Conservation (phyloP, 345 rosid genomes). For the Moricandia arvensis region DNA sequence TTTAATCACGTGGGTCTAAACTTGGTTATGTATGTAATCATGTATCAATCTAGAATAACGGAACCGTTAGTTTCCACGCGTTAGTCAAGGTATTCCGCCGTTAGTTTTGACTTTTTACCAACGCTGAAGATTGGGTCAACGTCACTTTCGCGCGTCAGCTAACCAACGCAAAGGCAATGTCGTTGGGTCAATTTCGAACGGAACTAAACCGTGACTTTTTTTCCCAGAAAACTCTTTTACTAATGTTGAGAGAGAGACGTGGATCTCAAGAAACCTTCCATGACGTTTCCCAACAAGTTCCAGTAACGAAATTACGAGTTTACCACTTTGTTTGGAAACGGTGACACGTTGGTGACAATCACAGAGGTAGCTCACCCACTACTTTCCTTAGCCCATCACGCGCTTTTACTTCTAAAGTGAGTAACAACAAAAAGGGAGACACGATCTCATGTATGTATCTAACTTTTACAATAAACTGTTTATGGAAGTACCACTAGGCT, state of each 20-base stretch:
- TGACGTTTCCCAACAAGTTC: constrained; percentile 28
- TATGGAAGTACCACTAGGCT: too few relatives aligned
- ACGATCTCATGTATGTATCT: constrained; percentile 6
- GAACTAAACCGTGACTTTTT: constrained; percentile 11
- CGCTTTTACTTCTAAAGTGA: constrained; percentile 30
- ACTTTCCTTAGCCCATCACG: constrained; percentile 11
- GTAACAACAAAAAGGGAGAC: constrained; percentile 18
- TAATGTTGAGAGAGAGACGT: background rate
- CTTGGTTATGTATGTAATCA: background rate
- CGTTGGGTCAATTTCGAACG: constrained; percentile 21
- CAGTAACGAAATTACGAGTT: background rate
- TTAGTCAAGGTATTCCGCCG: constrained; percentile 13
- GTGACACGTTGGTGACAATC: constrained; percentile 31
- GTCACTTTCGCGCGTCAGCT: constrained; percentile 22
- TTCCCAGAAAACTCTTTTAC: background rate
- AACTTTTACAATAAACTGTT: background rate
- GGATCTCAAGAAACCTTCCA: background rate
- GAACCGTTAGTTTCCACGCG: constrained; percentile 16
- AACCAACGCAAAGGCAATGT: background rate
- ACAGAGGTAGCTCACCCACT: constrained; percentile 32
- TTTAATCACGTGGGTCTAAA: constrained; percentile 13
- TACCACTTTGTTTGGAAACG: constrained; percentile 3
- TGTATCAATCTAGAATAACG: background rate
- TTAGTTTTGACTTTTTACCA: constrained; percentile 17
- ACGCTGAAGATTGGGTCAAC: constrained; percentile 2